Percentiles rank a stretch among this genome's conserved stretches.
Conservation (phyloP, 2,329 filamentous ascomycete genomes). For the Hypocreales sp. region DNA sequence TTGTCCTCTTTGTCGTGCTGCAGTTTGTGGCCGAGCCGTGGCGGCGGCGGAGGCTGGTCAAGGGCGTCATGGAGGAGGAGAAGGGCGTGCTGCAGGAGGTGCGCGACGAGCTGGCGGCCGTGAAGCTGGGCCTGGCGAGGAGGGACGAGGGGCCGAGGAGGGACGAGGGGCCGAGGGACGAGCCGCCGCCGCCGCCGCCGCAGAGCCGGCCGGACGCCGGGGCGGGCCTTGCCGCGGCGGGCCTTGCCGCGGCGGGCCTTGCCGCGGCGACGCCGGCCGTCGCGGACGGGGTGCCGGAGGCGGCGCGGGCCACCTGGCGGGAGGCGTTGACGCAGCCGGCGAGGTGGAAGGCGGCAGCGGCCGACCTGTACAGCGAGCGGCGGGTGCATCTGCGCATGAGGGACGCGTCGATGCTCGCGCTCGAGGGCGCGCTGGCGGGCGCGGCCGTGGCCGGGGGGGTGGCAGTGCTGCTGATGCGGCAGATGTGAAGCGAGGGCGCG, state of each 20-base stretch:
- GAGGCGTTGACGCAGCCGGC: conserved; percentile 24
- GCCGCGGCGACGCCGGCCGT: background rate
- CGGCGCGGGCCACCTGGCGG: conserved; percentile 20
- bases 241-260: background rate
- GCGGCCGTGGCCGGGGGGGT: conserved; percentile 42
- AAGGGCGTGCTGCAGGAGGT: conserved; percentile 39
- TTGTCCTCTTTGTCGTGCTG: conserved; percentile 71
- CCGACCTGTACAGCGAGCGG: conserved; percentile 52
- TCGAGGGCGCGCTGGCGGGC: conserved; percentile 54
- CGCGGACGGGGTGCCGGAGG: background rate
- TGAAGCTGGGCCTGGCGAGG: conserved; percentile 14
- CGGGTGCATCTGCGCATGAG: conserved; percentile 48
- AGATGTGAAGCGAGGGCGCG: conserved; percentile 8
- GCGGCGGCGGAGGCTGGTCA: conserved; percentile 66
- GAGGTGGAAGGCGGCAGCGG: conserved; percentile 30
- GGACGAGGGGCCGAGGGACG: conserved; percentile 1
- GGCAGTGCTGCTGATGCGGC: conserved; percentile 29
- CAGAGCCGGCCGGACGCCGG: too few relatives aligned
- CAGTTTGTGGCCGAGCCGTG: conserved; percentile 89
- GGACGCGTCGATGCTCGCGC: conserved; percentile 52
- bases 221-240: background rate
- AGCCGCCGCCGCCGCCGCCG: too few relatives aligned
- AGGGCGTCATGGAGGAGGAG: conserved; percentile 68
- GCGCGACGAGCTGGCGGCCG: conserved; percentile 21
- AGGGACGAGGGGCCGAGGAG: conserved; percentile 9